Percentiles rank a stretch among this genome's conserved stretches.
Conservation (phyloP, 306 rosid species). For the Rubus idaeus region DNA sequence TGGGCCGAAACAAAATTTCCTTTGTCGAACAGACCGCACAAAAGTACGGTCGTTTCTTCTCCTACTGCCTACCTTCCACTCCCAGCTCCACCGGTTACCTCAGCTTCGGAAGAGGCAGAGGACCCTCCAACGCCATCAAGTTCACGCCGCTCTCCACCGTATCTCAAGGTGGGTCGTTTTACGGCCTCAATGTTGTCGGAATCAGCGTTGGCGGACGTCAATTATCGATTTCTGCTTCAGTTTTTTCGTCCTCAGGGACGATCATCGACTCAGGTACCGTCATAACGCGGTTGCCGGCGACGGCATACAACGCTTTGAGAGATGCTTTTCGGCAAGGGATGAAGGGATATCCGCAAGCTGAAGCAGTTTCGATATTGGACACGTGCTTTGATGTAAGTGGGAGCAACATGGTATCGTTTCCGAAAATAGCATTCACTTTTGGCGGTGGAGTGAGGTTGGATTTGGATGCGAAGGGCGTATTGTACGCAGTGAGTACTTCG, state of each 20-base stretch:
- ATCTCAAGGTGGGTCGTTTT: slow-evolving; percentile 32
- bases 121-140: slow-evolving; percentile 17
- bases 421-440: slow-evolving; percentile 20
- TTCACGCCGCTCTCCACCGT: slow-evolving; percentile 52
- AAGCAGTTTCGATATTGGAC: slow-evolving; percentile 14
- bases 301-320: slow-evolving; percentile 15
- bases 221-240: slow-evolving; percentile 32
- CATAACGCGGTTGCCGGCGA: slow-evolving; percentile 27
- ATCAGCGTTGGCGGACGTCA: slow-evolving; percentile 38
- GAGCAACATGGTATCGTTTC: neutral
- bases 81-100: slow-evolving; percentile 54
- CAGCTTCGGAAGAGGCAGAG: slow-evolving; percentile 32
- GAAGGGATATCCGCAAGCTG: slow-evolving; percentile 9
- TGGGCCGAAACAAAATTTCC: slow-evolving; percentile 68
- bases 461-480: neutral
- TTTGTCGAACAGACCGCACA: slow-evolving; percentile 58
- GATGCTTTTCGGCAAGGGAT: slow-evolving; percentile 22
- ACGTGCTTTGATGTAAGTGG: slow-evolving; percentile 27
- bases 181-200: slow-evolving; percentile 43
- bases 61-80: slow-evolving; percentile 75
- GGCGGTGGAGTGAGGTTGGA: slow-evolving; percentile 14
- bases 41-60: slow-evolving; percentile 49
- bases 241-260: slow-evolving; percentile 16
- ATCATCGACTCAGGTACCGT: slow-evolving; percentile 32
- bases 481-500: neutral